phyloP scores from a whole-genome alignment of 768 basidiomycete species.

The Antrodiella citrinella region DNA sequence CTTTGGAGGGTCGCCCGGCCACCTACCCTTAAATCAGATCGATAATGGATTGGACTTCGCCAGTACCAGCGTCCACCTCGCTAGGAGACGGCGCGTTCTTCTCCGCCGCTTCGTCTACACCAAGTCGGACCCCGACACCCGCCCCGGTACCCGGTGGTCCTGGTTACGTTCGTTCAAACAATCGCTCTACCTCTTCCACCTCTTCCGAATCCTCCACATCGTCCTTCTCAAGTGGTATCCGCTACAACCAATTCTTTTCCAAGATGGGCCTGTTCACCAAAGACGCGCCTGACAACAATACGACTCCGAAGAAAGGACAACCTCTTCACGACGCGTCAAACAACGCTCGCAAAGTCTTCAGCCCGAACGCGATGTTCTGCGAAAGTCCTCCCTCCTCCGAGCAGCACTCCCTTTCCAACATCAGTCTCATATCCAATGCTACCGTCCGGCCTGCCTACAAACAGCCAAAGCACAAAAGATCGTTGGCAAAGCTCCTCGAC shows the following conservation, averaged over 20 bases:
- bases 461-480: background rate
- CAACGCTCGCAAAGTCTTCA: background rate
- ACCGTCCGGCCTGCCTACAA: too few relatives aligned
- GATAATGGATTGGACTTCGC: background rate
- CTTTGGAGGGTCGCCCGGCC: too few relatives aligned
- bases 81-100: background rate
- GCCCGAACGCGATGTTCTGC: background rate
- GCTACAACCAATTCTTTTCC: background rate
- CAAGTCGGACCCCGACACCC: constrained; percentile 4
- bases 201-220: background rate
- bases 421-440: background rate
- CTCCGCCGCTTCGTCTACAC: background rate
- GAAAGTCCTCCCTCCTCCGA: background rate
- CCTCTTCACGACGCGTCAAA: background rate
- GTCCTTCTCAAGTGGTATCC: background rate
- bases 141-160: background rate
- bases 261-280: background rate
- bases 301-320: background rate
- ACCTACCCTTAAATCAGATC: constrained; percentile 26
- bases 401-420: background rate
- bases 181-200: background rate
- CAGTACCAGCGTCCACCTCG: too few relatives aligned
- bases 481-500: background rate
- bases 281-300: background rate
- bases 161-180: too few relatives aligned